Evolutionary conservation across 192 early-diverging fungal species (phyloP).

Genomic region (Rhizophagus sp.): DNA sequence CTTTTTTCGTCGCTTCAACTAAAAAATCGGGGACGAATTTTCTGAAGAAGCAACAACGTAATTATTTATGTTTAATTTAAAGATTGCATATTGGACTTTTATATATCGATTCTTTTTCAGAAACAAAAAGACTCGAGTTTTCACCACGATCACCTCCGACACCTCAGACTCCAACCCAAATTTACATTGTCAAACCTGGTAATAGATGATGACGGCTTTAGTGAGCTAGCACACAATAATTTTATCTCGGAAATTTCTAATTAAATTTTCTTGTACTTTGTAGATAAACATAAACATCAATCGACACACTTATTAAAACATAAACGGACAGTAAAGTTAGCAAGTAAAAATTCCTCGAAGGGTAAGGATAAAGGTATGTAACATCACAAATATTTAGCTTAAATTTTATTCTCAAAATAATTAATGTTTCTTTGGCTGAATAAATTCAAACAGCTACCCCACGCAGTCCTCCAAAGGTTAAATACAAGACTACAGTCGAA

Average conservation of each 20-base stretch:
- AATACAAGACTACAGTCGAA: neutral
- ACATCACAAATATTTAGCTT: too few species aligned
- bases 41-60: neutral
- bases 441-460: too few species aligned
- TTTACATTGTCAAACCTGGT: neutral
- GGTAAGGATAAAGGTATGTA: neutral
- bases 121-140: neutral
- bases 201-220: neutral
- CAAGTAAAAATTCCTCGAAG: neutral
- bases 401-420: too few species aligned
- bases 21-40: neutral
- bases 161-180: neutral
- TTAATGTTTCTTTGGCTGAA: too few species aligned
- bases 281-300: neutral
- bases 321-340: neutral
- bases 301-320: neutral
- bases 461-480: neutral
- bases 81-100: neutral
- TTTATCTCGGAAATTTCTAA: neutral
- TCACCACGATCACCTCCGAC: neutral
- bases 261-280: neutral
- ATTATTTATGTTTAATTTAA: neutral
- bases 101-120: neutral
- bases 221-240: neutral
- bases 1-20: neutral